Evolutionary conservation across 2,329 filamentous ascomycete genomes (phyloP).

Genomic region (Aureobasidium sp.): DNA sequence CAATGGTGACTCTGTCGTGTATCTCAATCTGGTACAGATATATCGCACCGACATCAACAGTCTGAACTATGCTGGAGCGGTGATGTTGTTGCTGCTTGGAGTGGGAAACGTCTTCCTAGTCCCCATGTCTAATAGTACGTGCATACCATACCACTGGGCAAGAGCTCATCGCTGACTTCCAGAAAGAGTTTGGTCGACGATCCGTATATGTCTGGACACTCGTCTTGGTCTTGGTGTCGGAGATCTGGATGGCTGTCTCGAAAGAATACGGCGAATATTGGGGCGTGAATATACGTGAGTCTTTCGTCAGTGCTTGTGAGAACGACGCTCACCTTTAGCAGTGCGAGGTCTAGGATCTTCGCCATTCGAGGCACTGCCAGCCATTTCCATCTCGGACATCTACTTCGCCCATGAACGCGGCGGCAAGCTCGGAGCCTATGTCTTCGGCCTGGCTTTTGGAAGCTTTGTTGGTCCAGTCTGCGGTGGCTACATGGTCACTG

Average conservation of each 20-base stretch:
- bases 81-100: constrained; percentile 17
- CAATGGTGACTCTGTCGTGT: constrained; percentile 19
- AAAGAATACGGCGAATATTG: constrained; percentile 18
- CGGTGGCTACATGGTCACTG: constrained; percentile 35
- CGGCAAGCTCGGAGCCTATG: constrained; percentile 11
- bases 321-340: neutral
- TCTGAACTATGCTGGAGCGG: constrained; percentile 17
- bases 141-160: no score
- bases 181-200: constrained; percentile 17
- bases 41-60: constrained; percentile 16
- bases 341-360: constrained; percentile 17
- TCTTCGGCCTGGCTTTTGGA: constrained; percentile 27
- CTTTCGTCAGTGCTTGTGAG: no score
- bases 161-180: neutral
- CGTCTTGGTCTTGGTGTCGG: constrained; percentile 6
- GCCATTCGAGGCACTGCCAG: constrained; percentile 17
- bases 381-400: constrained; percentile 17
- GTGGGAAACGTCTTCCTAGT: constrained; percentile 17
- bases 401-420: constrained; percentile 17
- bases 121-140: constrained; percentile 19
- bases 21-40: constrained; percentile 15
- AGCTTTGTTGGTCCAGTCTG: constrained; percentile 33
- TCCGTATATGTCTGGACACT: constrained; percentile 17
- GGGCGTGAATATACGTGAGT: no score
- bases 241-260: constrained; percentile 18